These are phyloP conservation scores for Geotrichum klebahnii DNA, from an alignment of 1,139 yeast genomes.

Conservation along the genomic window DNA sequence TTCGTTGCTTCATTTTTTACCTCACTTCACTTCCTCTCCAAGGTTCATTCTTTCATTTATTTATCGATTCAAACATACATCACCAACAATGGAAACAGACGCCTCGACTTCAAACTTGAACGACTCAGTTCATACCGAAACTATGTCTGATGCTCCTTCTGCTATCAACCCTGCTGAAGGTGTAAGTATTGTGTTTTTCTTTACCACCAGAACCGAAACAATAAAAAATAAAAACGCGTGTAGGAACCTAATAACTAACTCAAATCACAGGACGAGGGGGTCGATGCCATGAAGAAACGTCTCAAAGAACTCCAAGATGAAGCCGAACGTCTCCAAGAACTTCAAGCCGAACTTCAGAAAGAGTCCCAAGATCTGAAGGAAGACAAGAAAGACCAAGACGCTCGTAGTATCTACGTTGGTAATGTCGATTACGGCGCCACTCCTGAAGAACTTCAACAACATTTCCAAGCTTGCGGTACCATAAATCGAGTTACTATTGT, in stretches of 20 bases:
- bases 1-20: neutral
- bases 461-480: conserved; percentile 68
- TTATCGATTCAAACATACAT: neutral
- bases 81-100: no score
- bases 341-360: conserved; percentile 49
- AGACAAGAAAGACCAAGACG: conserved; percentile 59
- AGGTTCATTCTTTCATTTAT: no score
- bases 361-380: conserved; percentile 46
- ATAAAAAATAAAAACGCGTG: no score
- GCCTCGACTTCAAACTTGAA: no score
- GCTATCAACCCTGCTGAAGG: neutral
- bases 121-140: neutral
- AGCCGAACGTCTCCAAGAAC: conserved; percentile 50
- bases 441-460: conserved; percentile 77
- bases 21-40: no score
- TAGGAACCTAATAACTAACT: no score
- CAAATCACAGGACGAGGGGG: conserved; percentile 21
- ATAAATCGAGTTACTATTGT: conserved; percentile 82
- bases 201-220: no score
- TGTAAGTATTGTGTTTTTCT: neutral
- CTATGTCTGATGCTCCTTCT: neutral
- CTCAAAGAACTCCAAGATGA: conserved; percentile 50
- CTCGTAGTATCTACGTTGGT: conserved; percentile 80
- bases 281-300: conserved; percentile 38
- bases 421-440: conserved; percentile 78